Base-by-base conservation (phyloP, 23 red algal species). In the Pyropia yezoensis region DNA sequence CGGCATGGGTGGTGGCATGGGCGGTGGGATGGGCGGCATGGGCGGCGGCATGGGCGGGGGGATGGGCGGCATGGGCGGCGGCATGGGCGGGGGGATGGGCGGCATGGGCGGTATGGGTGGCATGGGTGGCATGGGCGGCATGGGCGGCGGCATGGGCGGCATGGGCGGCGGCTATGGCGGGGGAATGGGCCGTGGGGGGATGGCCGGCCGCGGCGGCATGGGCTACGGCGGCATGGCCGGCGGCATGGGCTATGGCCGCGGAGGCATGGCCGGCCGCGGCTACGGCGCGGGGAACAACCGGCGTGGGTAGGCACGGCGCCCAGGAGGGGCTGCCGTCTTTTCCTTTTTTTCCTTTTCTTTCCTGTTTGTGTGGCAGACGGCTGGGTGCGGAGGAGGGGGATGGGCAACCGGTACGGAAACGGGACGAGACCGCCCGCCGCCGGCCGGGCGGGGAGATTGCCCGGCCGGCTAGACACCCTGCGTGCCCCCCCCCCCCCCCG, bases 91-190 rank as follows among this genome's bases (percentile, higher is more conserved):
- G 2, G 30, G 30, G 2, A 65, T 65, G 62, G 62, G 62, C 23
- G 62, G 62, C 7, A 78, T 77, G 61, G 63, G 73, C 45, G 70
- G 70, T 14, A 87, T 87, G 82, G 76, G 76, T 55, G 73, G 73
- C 14, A 87, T 87, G 83, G 83, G 83, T 51, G 74, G 74, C n/a
- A 87, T 87, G 82, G 80, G 80, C 29, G 83, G 83, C 15, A 89
- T 89, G 84, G 84, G 84, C 20, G 83, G 83, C 28, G 67, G 67
- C 25, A 78, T 78, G 83, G 72, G 72, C 7, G 62, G 83, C 47
- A 89, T 89, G 84, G 57, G 66, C 21, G 57, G 34, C 29, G 69
- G 54, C 29, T 67, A 67, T 11, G 63, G 5, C 18, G 71, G 71
- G 11, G 71, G 63, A 1, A 88, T 77, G 72, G 66, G 71, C 29